These are phyloP conservation scores for Bidens hawaiensis DNA, from an alignment of 140 eudicot species.

Conservation along the genomic window DNA sequence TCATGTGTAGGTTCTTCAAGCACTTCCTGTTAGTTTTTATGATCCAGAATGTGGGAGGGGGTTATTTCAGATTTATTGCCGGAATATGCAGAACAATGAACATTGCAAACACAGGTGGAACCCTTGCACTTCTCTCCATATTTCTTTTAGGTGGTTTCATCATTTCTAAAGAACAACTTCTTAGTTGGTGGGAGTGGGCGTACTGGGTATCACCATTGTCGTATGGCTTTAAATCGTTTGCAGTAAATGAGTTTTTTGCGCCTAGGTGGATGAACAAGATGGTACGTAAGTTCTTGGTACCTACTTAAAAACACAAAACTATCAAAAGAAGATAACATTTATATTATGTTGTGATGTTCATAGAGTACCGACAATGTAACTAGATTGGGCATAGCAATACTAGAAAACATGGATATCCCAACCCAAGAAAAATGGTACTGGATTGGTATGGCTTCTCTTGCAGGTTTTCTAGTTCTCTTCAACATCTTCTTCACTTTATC, in stretches of 20 bases:
- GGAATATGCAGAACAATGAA: conserved; percentile 70
- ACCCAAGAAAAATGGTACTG: conserved; percentile 39
- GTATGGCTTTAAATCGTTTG: conserved; percentile 63
- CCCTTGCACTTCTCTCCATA: conserved; percentile 48
- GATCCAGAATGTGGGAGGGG: conserved; percentile 85
- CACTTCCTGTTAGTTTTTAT: conserved; percentile 56
- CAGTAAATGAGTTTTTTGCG: conserved; percentile 70
- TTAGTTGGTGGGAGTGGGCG: conserved; percentile 81
- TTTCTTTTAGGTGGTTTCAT: conserved; percentile 78
- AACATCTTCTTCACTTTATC: conserved; percentile 50
- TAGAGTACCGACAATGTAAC: conserved; percentile 39
- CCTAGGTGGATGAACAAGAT: conserved; percentile 77
- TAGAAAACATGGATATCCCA: conserved; percentile 28
- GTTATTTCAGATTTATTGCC: conserved; percentile 57
- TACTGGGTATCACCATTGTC: conserved; percentile 79
- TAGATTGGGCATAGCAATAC: conserved; percentile 34
- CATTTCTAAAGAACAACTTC: conserved; percentile 55
- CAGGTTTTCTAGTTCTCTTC: conserved; percentile 50
- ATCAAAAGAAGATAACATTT: background rate
- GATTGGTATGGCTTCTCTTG: conserved; percentile 41
- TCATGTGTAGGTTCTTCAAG: conserved; percentile 72
- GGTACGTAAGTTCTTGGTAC: conserved; percentile 35
- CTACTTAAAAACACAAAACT: background rate
- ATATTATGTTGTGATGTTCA: background rate
- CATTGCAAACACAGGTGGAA: conserved; percentile 74